Percentiles rank a stretch among this genome's conserved stretches.
Conservation (phyloP, 1,284 basidiomycete species). For the Mycosarcoma mackinlayi region DNA sequence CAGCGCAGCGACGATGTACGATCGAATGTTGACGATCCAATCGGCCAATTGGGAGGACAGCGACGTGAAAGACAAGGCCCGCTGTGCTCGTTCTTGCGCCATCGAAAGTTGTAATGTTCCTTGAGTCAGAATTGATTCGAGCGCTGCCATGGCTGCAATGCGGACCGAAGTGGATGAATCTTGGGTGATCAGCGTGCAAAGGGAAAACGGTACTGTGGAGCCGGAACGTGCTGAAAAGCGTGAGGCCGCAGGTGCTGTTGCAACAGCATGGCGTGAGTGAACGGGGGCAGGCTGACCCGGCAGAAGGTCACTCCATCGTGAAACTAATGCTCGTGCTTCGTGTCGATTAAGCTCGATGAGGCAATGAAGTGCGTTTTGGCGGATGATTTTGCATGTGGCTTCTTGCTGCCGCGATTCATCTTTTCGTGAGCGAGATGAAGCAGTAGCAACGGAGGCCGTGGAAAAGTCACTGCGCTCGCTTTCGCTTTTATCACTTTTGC, state of each 20-base stretch:
- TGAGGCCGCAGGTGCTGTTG: not conserved
- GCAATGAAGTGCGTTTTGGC: conserved; percentile 34
- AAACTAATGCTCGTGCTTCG: conserved; percentile 14
- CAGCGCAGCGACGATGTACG: conserved; percentile 21
- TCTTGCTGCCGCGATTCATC: conserved; percentile 30
- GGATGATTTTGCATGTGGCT: conserved; percentile 22
- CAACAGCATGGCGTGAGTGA: not conserved
- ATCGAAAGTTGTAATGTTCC: conserved; percentile 31
- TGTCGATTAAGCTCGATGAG: conserved; percentile 32
- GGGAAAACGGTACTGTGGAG: conserved; percentile 4
- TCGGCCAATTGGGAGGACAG: conserved; percentile 35
- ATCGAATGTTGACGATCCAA: conserved; percentile 39
- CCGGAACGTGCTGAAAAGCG: conserved; percentile 6
- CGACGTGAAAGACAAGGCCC: conserved; percentile 36
- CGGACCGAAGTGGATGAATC: conserved; percentile 31
- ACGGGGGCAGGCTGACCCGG: conserved; percentile 17
- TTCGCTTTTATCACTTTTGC: conserved; percentile 41
- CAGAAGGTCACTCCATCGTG: conserved; percentile 25
- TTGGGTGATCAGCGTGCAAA: conserved; percentile 24
- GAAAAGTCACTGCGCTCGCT: conserved; percentile 43
- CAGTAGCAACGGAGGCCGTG: conserved; percentile 12
- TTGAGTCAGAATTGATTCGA: conserved; percentile 22
- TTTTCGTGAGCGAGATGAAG: conserved; percentile 6
- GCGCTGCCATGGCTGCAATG: conserved; percentile 23
- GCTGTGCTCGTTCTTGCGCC: conserved; percentile 36